Evolutionary conservation across 1,284 basidiomycete genomes (phyloP), one percentile per base, ranked within the genome.

Genomic region (Coriolopsis trogii): DNA sequence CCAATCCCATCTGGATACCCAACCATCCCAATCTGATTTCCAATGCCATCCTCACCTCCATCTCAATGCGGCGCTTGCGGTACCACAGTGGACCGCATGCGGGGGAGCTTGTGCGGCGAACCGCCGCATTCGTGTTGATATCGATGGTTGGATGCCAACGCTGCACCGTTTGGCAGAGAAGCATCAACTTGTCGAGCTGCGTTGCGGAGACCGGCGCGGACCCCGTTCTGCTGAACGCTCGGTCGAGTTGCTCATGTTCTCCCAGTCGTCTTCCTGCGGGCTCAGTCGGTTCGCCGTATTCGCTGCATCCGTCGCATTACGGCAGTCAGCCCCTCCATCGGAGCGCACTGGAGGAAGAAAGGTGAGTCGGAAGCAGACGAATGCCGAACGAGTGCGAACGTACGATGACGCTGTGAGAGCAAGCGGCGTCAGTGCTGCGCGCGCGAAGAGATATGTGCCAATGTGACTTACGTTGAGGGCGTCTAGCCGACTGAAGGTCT

Each of bases 401-500:
- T 58, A 72, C 71, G 58, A 53, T 72, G 71, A 44, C 71, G 65
- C 70, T 72, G 56, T 54, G 45, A 46, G 53, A 47, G 49, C 33
- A 49, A 49, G 41, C 41, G 48, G 60, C 23, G 51, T 63, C 55
- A 65, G 59, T 41, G 21, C 41, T 45, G 21, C 48, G 60, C 33
- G 53, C 43, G 37, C 46, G 31, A 13, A 37, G 40, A 26, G 12
- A 29, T 46, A 21, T 39, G 38, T 31, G 40, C 31, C 28, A 40
- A 46, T 36, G 41, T 28, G 12, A 86, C 89, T 75, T 75, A 95
- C 92, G 65, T 95, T 96, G 53, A 98, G 79, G 16, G 95, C 95
- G 73, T 98, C 95, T 63, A 95, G 74, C 49, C 95, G 79, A 64
- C 94, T 95, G 74, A 98, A 97, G 16, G 91, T 91, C 78, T 96